Evolutionary conservation across 371 early-diverging fungal genomes (phyloP), one percentile per base, ranked within the genome.

Genomic region (Saksenaea oblongispora): DNA sequence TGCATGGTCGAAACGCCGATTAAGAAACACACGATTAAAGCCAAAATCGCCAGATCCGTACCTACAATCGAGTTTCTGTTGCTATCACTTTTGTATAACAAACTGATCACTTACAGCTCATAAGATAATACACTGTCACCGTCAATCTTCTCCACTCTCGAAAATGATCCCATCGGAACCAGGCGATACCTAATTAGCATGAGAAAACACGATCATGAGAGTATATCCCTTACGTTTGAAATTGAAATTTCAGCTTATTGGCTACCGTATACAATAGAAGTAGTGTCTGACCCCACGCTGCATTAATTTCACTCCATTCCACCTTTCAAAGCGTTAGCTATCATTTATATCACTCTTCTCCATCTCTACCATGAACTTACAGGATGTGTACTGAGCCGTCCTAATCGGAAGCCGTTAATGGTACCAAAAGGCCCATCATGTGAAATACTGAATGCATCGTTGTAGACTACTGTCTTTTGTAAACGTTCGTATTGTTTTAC

Each of bases 231-330:
- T 84, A 92, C 87, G 76, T 87, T 74, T 91, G 82, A 65, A 96
- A 96, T 31, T 87, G 85, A 64, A 94, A 94, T 17, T 86, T 85
- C 26, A 96, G 84, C 65, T 91, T 90, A 66, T 84, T 88, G 13
- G 96, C 94, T 7, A 96, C 85, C 0, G 95, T 93, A 69, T 95
- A 93, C 15, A 98, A 68, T 57, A 96, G 72, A 26, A 97, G 75
- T 24, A 94, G 61, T 0, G 94, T 88, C 64, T 96, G 96, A 3
- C 97, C 98, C 93, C 95, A 91, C 0, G 95, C 98, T 0, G 98
- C 97, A 76, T 98, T 98, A 60, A 98, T 95, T 76, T 98, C 98
- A 26, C 76, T 84, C 98, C 98, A 98, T 36, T 94, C 95, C 26
- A 96, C 90, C 84, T 87, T 58, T 34, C 31, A 41, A 36, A 56